Evolutionary conservation across 345 rosid genomes (phyloP), one percentile per base, ranked within the genome.

Genomic region (Lumnitzera littorea): DNA sequence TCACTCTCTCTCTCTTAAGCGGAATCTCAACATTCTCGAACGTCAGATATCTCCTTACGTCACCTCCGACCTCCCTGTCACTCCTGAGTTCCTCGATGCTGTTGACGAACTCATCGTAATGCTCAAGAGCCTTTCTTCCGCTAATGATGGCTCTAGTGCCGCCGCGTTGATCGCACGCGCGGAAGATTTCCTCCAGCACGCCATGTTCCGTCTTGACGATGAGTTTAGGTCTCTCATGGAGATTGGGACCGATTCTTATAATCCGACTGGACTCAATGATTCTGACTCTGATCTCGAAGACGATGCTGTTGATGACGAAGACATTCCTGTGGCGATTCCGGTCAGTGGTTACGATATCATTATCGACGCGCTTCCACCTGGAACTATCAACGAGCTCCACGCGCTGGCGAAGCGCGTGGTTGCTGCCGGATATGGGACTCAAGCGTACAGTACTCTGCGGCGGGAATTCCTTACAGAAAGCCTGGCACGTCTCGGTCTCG

Each of bases 321-420:
- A 67, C 72, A 85, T 89, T 70, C 91, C 96, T 1, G 81, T 92
- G 60, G 98, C 96, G 2, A 85, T 85, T 50, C 96, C 94, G 15
- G 56, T 92, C 46, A 73, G 79, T 2, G 92, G 87, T 69, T 89
- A 85, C 60, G 88, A 87, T 23, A 71, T 92, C 62, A 65, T 89
- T 46, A 92, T 92, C 77, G 96, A 92, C 61, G 91, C 94, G 4
- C 84, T 92, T 13, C 96, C 98, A 0, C 77, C 88, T 55, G 96
- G 83, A 20, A 87, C 91, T 0, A 74, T 92, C 51, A 77, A 71
- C 67, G 98, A 89, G 50, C 76, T 92, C 14, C 87, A 89, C 71
- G 96, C 87, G 82, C 87, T 92, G 62, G 88, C 89, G 17, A 89
- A 83, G 77, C 83, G 96, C 4, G 89, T 92, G 96, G 87, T 87